Percentiles rank a stretch among this genome's conserved stretches.
Conservation (phyloP, 345 rosid species). For the Melastoma malabathricum region DNA sequence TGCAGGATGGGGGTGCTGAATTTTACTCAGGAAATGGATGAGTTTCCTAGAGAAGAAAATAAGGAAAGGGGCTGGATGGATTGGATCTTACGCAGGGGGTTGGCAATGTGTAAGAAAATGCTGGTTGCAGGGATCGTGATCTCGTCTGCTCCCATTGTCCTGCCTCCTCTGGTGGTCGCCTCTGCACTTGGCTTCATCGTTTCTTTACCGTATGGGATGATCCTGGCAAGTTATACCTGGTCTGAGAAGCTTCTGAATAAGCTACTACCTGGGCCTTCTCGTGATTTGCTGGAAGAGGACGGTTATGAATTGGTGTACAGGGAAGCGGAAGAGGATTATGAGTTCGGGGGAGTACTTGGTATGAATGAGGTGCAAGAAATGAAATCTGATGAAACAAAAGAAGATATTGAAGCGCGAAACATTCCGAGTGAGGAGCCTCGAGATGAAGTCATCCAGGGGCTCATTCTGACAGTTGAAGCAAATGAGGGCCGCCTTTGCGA, state of each 20-base stretch:
- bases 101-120: conserved; percentile 42
- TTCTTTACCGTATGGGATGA: conserved; percentile 47
- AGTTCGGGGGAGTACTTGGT: conserved; percentile 1
- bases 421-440: conserved; percentile 4
- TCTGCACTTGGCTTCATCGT: conserved; percentile 42
- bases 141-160: conserved; percentile 43
- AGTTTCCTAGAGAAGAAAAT: conserved; percentile 11
- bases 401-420: conserved; percentile 10
- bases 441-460: neutral
- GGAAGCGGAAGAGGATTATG: conserved; percentile 5
- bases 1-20: conserved; percentile 26
- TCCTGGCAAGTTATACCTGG: conserved; percentile 58
- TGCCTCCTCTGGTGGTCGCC: conserved; percentile 52
- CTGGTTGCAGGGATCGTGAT: conserved; percentile 35
- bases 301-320: conserved; percentile 2
- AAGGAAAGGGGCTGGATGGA: conserved; percentile 14
- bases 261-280: conserved; percentile 33
- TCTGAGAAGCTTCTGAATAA: conserved; percentile 55
- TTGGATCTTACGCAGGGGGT: conserved; percentile 39
- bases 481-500: conserved; percentile 2
- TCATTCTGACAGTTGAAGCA: conserved; percentile 9
- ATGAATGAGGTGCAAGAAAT: conserved; percentile 13
- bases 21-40: conserved; percentile 20
- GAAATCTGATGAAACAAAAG: conserved; percentile 6
- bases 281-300: neutral